Conservation (phyloP, 305 asterid species). For the Fraxinus sp. region DNA sequence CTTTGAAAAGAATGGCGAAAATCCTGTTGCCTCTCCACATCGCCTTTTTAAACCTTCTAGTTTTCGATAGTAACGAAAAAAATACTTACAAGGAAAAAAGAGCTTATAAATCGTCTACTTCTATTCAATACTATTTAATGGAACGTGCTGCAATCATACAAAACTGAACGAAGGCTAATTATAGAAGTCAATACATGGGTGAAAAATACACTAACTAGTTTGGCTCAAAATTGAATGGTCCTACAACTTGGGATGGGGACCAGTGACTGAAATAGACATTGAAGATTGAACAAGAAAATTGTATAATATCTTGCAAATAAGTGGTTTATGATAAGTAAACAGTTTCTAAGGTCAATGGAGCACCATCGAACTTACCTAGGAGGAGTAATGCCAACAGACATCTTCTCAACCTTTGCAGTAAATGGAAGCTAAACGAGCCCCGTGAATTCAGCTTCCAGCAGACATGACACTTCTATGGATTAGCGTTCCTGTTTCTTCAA, state of each 20-base stretch:
- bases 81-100: background rate
- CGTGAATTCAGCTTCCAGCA: background rate
- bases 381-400: background rate
- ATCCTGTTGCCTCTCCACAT: background rate
- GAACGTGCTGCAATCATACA: background rate
- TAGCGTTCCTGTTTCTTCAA: conserved; percentile 41
- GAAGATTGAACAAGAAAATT: background rate
- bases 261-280: background rate
- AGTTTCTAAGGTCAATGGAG: background rate
- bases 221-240: conserved; percentile 32
- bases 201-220: background rate
- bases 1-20: background rate
- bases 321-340: background rate
- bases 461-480: background rate
- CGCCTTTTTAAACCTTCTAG: background rate
- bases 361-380: conserved; percentile 10
- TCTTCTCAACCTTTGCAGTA: background rate
- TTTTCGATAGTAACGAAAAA: background rate
- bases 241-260: conserved; percentile 13
- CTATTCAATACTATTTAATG: background rate
- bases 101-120: background rate
- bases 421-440: background rate
- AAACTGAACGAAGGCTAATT: background rate
- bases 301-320: background rate
- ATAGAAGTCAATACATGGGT: background rate